phyloP scores from a whole-genome alignment of 495 filamentous ascomycete genomes.

The Opeltia flavorubescens region DNA sequence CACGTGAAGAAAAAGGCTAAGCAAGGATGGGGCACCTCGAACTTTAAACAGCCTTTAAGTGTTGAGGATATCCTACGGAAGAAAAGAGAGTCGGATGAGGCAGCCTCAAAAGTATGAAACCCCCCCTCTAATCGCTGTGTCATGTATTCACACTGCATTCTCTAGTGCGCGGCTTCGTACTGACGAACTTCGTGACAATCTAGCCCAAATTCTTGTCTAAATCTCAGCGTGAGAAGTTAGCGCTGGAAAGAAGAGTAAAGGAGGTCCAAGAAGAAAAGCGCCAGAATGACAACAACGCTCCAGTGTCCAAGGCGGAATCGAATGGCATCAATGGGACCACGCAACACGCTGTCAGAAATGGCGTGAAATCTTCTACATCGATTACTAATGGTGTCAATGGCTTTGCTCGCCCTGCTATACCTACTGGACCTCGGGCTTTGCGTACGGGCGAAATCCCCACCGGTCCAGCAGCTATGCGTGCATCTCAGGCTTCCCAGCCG shows the following conservation, averaged over 20 bases:
- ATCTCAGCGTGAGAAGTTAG: constrained; percentile 73
- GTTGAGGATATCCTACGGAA: constrained; percentile 66
- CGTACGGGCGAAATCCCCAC: constrained; percentile 40
- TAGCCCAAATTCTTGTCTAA: constrained; percentile 89
- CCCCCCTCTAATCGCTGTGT: neutral
- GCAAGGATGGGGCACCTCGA: constrained; percentile 34
- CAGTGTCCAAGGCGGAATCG: constrained; percentile 12
- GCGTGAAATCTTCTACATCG: constrained; percentile 1
- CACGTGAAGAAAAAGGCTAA: constrained; percentile 37
- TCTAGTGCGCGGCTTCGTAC: constrained; percentile 16
- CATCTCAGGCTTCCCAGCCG: constrained; percentile 19
- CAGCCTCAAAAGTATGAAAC: constrained; percentile 51
- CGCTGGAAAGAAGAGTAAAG: constrained; percentile 70
- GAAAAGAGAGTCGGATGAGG: constrained; percentile 67
- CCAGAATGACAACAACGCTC: constrained; percentile 36
- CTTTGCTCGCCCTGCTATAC: constrained; percentile 29
- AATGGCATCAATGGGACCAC: constrained; percentile 22
- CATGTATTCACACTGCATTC: constrained; percentile 14
- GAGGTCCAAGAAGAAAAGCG: constrained; percentile 60
- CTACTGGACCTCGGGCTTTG: constrained; percentile 71
- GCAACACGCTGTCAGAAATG: constrained; percentile 6
- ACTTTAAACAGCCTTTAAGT: constrained; percentile 38
- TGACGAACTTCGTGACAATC: constrained; percentile 16
- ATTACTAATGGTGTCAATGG: constrained; percentile 15
- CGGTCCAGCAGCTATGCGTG: constrained; percentile 39